phyloP scores from a whole-genome alignment of 192 early-diverging fungal species.

The Allomyces macrogynus region DNA sequence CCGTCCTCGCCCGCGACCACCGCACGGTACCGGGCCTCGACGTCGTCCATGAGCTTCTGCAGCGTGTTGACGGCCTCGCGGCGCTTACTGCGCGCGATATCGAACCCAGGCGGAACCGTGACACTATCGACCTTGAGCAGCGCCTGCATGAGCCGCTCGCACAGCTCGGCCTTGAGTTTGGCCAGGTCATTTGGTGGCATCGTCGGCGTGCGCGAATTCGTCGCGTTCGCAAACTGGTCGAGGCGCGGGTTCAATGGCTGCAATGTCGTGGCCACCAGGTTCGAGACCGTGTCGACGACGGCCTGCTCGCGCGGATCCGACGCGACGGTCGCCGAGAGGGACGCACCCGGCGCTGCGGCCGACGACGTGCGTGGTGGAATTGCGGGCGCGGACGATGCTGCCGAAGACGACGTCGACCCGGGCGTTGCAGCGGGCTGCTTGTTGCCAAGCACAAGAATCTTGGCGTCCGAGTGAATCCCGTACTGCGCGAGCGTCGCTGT shows the following conservation, averaged over 20 bases:
- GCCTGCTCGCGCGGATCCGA: neutral
- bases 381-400: neutral
- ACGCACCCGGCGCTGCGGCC: neutral
- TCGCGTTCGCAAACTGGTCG: neutral
- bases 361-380: neutral
- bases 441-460: neutral
- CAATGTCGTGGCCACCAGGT: neutral
- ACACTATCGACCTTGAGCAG: neutral
- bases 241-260: neutral
- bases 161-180: neutral
- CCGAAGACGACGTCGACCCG: neutral
- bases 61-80: neutral
- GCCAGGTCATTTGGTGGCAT: neutral
- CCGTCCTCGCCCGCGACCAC: neutral
- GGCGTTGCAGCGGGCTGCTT: neutral
- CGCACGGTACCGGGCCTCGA: neutral
- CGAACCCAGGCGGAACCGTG: neutral
- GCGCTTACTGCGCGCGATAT: neutral
- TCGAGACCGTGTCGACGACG: neutral
- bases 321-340: too few relatives aligned
- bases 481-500: neutral
- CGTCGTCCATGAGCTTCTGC: neutral
- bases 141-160: neutral
- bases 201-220: neutral
- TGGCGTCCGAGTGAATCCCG: neutral